phyloP scores from a whole-genome alignment of 331 rosid genomes.

The Stylosanthes scabra region DNA sequence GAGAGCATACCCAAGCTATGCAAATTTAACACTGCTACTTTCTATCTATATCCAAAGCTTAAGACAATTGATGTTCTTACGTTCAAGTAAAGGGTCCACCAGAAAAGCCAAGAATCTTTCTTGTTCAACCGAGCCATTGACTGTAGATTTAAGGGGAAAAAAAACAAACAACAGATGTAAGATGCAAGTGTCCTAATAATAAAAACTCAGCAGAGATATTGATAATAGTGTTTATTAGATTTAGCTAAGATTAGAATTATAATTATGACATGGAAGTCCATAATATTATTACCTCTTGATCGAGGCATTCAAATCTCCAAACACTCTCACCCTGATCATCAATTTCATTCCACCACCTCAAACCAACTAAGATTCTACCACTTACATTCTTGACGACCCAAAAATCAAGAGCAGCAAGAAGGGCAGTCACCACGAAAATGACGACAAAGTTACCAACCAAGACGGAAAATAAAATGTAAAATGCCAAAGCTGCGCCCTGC shows the following conservation, averaged over 20 bases:
- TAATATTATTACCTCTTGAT: constrained; percentile 67
- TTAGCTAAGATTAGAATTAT: too few relatives aligned
- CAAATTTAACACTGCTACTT: not conserved
- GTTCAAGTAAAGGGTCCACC: constrained; percentile 83
- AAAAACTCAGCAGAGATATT: not conserved
- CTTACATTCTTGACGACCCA: constrained; percentile 97
- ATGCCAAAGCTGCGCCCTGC: constrained; percentile 84
- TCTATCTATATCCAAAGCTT: constrained; percentile 13
- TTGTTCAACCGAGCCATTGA: constrained; percentile 88
- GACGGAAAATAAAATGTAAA: constrained; percentile 74
- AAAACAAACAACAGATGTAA: constrained; percentile 36
- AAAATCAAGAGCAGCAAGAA: constrained; percentile 86
- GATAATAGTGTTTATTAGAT: too few relatives aligned
- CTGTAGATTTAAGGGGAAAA: constrained; percentile 40
- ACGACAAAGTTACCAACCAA: constrained; percentile 76
- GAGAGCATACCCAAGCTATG: not conserved
- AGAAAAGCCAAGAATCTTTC: constrained; percentile 92
- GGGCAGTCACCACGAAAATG: constrained; percentile 86
- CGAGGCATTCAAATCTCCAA: constrained; percentile 90
- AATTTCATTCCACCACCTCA: constrained; percentile 97
- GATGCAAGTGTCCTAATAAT: constrained; percentile 12
- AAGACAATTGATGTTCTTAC: constrained; percentile 64
- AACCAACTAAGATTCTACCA: constrained; percentile 86
- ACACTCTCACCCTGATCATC: constrained; percentile 88
- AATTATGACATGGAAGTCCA: too few relatives aligned